Evolutionary conservation across 2,329 filamentous ascomycete genomes (phyloP).

Genomic region (Pestalotiopsis sp.): DNA sequence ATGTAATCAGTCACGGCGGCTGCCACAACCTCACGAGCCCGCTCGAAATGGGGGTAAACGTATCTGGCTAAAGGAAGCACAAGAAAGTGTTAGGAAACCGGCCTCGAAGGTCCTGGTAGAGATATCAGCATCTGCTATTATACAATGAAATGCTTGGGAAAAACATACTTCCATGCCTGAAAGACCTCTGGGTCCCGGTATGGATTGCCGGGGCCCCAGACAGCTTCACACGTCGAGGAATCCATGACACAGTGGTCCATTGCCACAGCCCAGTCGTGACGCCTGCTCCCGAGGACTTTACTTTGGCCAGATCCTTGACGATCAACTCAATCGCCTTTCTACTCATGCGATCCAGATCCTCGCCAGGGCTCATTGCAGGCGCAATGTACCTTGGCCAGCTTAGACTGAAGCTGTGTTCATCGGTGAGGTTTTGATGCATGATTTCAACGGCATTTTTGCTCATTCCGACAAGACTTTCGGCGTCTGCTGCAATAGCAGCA

Average conservation of each 20-base stretch:
- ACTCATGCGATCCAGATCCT: conserved; percentile 18
- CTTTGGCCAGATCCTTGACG: conserved; percentile 3
- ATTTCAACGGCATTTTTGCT: conserved; percentile 23
- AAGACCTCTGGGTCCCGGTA: conserved; percentile 21
- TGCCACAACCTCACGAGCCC: conserved; percentile 16
- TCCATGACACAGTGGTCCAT: conserved; percentile 20
- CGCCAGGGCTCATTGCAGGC: conserved; percentile 15
- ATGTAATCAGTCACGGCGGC: conserved; percentile 22
- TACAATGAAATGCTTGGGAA: not conserved
- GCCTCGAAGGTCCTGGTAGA: conserved; percentile 18
- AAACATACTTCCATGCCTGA: conserved; percentile 21
- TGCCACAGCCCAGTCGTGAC: not conserved
- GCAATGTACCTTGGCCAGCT: conserved; percentile 17
- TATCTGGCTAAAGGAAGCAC: conserved; percentile 15
- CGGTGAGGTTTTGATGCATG: conserved; percentile 20
- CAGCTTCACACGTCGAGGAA: conserved; percentile 22
- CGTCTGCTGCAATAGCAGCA: conserved; percentile 22
- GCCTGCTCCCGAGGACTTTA: not conserved
- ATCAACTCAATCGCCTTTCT: conserved; percentile 20
- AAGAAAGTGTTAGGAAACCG: conserved; percentile 16
- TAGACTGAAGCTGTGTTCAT: conserved; percentile 17
- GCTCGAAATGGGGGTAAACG: conserved; percentile 11
- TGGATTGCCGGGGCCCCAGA: conserved; percentile 27
- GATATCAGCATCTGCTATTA: not conserved
- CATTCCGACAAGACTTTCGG: conserved; percentile 22